Percentiles rank a stretch among this genome's conserved stretches.
phyloP scores from a whole-genome alignment of 2,329 filamentous ascomycete species.

The Aspergillus thermomutatus region DNA sequence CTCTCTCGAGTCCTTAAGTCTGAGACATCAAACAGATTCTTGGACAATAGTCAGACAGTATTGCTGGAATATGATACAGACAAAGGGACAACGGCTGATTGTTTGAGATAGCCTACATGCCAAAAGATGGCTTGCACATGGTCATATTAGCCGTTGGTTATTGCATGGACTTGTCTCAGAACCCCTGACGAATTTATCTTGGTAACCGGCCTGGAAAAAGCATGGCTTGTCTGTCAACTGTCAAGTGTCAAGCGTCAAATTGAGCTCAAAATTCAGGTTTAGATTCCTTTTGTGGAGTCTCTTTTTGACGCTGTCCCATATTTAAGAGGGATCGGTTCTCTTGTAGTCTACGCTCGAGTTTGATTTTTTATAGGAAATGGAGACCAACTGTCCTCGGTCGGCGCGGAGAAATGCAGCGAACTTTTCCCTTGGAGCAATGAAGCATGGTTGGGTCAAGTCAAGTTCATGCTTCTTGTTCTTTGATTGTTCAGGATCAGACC shows the following conservation, averaged over 20 bases:
- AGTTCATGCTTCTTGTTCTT: background rate
- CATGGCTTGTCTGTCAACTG: background rate
- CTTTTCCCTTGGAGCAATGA: background rate
- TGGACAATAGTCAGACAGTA: background rate
- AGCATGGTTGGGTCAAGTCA: background rate
- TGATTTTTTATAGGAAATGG: too few relatives aligned
- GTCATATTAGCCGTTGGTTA: background rate
- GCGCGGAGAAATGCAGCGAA: background rate
- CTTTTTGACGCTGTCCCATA: too few relatives aligned
- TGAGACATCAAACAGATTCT: too few relatives aligned
- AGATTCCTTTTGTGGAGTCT: too few relatives aligned
- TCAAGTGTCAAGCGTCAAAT: too few relatives aligned
- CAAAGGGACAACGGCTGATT: background rate
- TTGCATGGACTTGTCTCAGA: background rate
- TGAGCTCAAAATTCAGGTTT: too few relatives aligned
- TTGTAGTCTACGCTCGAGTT: too few relatives aligned
- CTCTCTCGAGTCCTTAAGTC: background rate
- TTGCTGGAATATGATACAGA: background rate
- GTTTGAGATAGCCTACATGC: background rate
- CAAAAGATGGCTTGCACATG: background rate
- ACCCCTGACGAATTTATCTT: background rate
- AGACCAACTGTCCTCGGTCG: too few relatives aligned
- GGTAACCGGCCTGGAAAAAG: too few relatives aligned
- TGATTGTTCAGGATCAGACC: too few relatives aligned
- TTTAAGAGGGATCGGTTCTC: too few relatives aligned